Evolutionary conservation across 768 basidiomycete genomes (phyloP).

Genomic region (Trametes sanguinea): DNA sequence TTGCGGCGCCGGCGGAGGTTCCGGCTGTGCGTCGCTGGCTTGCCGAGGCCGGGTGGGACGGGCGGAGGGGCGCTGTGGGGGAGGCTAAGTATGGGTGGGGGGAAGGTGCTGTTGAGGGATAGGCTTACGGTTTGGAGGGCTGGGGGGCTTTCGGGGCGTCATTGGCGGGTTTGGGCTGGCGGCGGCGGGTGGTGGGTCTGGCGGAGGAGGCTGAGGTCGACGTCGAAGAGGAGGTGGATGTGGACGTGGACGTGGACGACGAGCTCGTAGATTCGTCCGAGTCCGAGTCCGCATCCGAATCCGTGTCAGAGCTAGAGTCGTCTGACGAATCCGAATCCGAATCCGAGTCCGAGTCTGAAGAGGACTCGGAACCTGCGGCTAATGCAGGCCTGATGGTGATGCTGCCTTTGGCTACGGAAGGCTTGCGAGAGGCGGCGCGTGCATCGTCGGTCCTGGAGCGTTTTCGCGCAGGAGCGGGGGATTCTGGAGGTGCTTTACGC

Average conservation of each 20-base stretch:
- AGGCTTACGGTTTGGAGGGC: background rate
- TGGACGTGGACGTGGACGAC: conserved; percentile 27
- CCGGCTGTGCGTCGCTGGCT: conserved; percentile 54
- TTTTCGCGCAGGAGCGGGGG: conserved; percentile 11
- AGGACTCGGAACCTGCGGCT: background rate
- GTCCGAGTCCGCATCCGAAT: conserved; percentile 18
- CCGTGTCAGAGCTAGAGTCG: conserved; percentile 15
- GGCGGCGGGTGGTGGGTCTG: background rate
- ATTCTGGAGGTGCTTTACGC: conserved; percentile 22
- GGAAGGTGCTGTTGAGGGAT: conserved; percentile 21
- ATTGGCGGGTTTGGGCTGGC: background rate
- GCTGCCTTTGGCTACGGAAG: background rate
- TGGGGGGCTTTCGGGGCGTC: background rate
- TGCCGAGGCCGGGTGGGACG: conserved; percentile 64
- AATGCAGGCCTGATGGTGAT: background rate
- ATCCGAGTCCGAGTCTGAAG: conserved; percentile 19
- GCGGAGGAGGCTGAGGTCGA: conserved; percentile 4
- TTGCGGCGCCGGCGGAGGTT: conserved; percentile 59
- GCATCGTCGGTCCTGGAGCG: conserved; percentile 13
- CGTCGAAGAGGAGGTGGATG: conserved; percentile 14
- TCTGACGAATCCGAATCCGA: conserved; percentile 6
- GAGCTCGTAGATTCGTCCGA: conserved; percentile 35
- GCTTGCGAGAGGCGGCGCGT: background rate
- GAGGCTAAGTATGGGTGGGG: conserved; percentile 20
- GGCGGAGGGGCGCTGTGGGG: conserved; percentile 23